Evolutionary conservation across 2,329 filamentous ascomycete genomes (phyloP).

Genomic region (Cadophora sp.): DNA sequence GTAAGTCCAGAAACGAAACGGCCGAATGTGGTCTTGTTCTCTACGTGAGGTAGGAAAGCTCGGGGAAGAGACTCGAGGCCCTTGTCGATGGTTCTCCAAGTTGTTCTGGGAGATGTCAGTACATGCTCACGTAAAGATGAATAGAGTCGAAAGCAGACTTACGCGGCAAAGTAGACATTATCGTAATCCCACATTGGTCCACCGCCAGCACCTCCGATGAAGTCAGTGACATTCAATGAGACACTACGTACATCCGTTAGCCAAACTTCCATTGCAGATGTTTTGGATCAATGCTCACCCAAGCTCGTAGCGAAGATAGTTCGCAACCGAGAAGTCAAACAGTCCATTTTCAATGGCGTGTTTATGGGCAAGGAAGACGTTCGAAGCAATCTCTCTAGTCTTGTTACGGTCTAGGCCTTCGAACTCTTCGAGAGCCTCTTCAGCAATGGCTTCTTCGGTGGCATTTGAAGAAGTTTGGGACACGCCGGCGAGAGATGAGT

Average conservation of each 20-base stretch:
- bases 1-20: constrained; percentile 63
- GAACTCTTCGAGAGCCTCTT: constrained; percentile 27
- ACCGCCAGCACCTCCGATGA: constrained; percentile 7
- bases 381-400: constrained; percentile 58
- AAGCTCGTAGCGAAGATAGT: constrained; percentile 74
- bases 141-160: neutral
- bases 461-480: constrained; percentile 32
- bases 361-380: constrained; percentile 37
- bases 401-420: constrained; percentile 24
- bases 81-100: constrained; percentile 38
- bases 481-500: constrained; percentile 27
- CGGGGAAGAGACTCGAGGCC: constrained; percentile 64
- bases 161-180: constrained; percentile 35
- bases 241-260: neutral
- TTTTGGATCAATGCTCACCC: no score
- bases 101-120: constrained; percentile 13
- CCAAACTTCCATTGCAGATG: no score
- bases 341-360: constrained; percentile 70
- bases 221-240: constrained; percentile 15
- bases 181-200: constrained; percentile 35
- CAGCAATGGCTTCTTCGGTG: constrained; percentile 26
- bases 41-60: constrained; percentile 67
- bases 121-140: no score
- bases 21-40: constrained; percentile 61
- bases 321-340: constrained; percentile 74